These are phyloP conservation scores for Flaveria ramosissima DNA, from an alignment of 129 eudicot species.

Conservation along the genomic window DNA sequence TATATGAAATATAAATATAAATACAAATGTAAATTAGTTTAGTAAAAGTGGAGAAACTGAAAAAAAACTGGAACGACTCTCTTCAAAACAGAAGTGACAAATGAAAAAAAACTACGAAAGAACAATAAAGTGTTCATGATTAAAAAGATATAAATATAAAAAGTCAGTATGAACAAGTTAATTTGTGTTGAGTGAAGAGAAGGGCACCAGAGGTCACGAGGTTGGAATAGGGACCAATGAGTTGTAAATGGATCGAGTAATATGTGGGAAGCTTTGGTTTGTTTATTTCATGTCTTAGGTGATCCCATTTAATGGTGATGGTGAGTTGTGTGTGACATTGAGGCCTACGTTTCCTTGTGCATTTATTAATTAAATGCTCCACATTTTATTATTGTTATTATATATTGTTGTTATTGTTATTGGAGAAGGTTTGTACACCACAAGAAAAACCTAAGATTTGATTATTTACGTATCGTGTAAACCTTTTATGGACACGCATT, in stretches of 20 bases:
- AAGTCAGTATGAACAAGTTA: neutral
- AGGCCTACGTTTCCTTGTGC: neutral
- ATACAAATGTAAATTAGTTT: too few species aligned
- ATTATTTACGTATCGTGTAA: neutral
- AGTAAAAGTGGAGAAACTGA: too few species aligned
- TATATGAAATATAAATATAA: too few species aligned
- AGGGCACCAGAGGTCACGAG: slow-evolving; percentile 31
- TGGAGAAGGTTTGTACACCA: neutral
- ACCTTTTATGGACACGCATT: neutral
- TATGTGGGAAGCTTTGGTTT: slow-evolving; percentile 33
- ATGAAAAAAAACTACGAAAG: too few species aligned
- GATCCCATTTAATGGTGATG: slow-evolving; percentile 28
- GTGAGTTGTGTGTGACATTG: neutral
- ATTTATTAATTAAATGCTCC: slow-evolving; percentile 1
- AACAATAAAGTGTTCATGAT: too few species aligned
- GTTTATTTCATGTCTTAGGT: slow-evolving; percentile 18
- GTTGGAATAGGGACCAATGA: slow-evolving; percentile 31
- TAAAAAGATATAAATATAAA: neutral
- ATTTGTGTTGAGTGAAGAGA: neutral
- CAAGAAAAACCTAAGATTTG: neutral
- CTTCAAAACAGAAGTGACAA: too few species aligned
- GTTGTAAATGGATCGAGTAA: neutral
- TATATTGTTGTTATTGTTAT: too few species aligned
- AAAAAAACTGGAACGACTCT: too few species aligned
- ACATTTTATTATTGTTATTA: neutral